A percentile compares a stretch with the other conserved stretches of the same genome.
These are phyloP conservation scores for Amanita molliuscula DNA, from an alignment of 768 basidiomycete species.

Conservation along the genomic window DNA sequence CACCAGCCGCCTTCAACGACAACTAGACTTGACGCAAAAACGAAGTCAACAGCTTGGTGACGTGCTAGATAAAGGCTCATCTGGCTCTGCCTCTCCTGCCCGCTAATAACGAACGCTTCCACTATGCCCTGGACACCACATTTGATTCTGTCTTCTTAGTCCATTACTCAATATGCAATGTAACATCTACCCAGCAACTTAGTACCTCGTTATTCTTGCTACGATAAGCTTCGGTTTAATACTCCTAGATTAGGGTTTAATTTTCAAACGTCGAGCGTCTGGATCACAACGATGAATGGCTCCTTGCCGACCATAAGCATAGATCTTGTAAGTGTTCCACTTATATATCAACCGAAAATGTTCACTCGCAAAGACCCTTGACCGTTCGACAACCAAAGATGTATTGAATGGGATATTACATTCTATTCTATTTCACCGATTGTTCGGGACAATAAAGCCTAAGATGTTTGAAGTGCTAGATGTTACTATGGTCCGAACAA, in stretches of 20 bases:
- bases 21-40: conserved; percentile 71
- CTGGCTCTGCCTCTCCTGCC: neutral
- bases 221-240: neutral
- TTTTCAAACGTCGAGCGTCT: neutral
- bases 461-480: conserved; percentile 72
- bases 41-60: conserved; percentile 53
- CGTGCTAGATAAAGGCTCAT: conserved; percentile 33
- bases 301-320: conserved; percentile 37
- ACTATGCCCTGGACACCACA: neutral
- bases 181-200: neutral
- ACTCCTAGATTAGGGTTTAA: conserved; percentile 6
- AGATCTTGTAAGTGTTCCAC: conserved; percentile 27
- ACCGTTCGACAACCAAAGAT: conserved; percentile 63
- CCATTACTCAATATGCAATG: neutral
- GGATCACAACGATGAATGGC: conserved; percentile 5
- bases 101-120: neutral
- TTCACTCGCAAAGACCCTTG: conserved; percentile 41
- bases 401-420: conserved; percentile 72
- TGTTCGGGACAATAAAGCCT: conserved; percentile 74
- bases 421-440: conserved; percentile 71
- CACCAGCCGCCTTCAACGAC: conserved; percentile 60
- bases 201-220: neutral
- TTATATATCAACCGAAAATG: neutral
- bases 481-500: conserved; percentile 61
- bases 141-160: neutral